Conservation (phyloP, 2,329 filamentous ascomycete genomes). For the Alternaria triticina region DNA sequence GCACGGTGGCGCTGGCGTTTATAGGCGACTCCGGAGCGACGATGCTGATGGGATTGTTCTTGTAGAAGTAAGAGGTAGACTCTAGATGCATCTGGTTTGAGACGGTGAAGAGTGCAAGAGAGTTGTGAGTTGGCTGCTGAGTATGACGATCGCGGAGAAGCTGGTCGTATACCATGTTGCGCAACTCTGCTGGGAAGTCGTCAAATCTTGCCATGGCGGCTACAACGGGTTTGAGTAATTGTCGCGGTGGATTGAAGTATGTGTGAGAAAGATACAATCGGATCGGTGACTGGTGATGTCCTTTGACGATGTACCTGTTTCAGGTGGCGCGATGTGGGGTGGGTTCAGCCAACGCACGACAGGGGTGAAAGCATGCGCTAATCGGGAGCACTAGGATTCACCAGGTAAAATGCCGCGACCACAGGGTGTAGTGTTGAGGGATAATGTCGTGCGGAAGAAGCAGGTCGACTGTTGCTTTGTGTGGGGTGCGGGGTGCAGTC, state of each 20-base stretch:
- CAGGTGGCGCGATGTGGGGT: background rate
- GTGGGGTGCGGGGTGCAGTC: background rate
- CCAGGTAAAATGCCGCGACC: background rate
- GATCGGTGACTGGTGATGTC: background rate
- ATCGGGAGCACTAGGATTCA: background rate
- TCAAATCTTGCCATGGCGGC: conserved; percentile 15
- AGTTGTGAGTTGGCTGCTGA: background rate
- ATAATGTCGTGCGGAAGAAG: background rate
- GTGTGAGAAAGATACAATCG: background rate
- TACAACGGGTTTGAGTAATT: background rate
- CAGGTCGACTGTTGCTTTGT: background rate
- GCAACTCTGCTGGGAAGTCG: conserved; percentile 25
- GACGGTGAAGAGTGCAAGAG: conserved; percentile 18
- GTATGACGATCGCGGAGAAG: conserved; percentile 5
- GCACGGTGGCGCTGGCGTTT: conserved; percentile 14
- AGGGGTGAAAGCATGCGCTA: conserved; percentile 7
- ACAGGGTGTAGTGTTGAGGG: background rate
- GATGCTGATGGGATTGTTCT: conserved; percentile 17
- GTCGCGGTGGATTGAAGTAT: background rate
- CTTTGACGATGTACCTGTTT: background rate
- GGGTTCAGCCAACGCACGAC: background rate
- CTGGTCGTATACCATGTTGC: conserved; percentile 24
- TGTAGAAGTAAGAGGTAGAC: conserved; percentile 30
- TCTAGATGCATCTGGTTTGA: conserved; percentile 26
- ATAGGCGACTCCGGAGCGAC: background rate